Percentiles rank a stretch among this genome's conserved stretches.
Evolutionary conservation across 306 rosid species (phyloP).

Genomic region (Senna tora): DNA sequence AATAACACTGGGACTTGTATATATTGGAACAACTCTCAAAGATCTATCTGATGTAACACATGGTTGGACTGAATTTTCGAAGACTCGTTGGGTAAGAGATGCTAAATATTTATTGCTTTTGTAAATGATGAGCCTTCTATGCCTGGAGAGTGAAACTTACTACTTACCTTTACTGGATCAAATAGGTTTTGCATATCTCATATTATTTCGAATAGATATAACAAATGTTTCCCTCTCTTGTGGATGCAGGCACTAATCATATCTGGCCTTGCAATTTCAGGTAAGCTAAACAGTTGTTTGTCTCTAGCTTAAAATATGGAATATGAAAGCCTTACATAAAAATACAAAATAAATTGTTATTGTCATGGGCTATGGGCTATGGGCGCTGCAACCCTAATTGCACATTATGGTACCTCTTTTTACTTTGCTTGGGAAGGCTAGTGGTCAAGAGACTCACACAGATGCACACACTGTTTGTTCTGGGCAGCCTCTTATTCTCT

Average conservation of each 20-base stretch:
- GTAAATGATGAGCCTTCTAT: conserved; percentile 10
- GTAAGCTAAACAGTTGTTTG: conserved; percentile 53
- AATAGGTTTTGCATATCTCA: conserved; percentile 3
- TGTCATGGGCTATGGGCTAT: too few species aligned
- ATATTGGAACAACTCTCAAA: conserved; percentile 88
- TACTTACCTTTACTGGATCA: conserved; percentile 15
- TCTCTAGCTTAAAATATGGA: conserved; percentile 15
- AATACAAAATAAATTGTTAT: neutral
- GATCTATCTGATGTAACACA: conserved; percentile 92
- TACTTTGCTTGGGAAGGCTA: conserved; percentile 18
- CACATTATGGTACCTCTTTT: neutral
- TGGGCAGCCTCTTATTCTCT: too few species aligned
- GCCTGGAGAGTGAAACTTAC: conserved; percentile 31
- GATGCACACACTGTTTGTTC: neutral
- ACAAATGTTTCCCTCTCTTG: conserved; percentile 37
- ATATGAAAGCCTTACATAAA: neutral
- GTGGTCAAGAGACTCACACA: neutral
- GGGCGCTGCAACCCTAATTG: too few species aligned
- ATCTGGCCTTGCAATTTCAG: conserved; percentile 65
- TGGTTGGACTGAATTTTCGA: conserved; percentile 74
- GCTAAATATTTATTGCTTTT: conserved; percentile 15
- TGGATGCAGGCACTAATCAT: conserved; percentile 71
- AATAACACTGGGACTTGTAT: conserved; percentile 78
- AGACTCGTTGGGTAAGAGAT: conserved; percentile 70
- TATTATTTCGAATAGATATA: conserved; percentile 15